Conservation (phyloP, 164 flowering plant genomes). For the Stephania japonica region DNA sequence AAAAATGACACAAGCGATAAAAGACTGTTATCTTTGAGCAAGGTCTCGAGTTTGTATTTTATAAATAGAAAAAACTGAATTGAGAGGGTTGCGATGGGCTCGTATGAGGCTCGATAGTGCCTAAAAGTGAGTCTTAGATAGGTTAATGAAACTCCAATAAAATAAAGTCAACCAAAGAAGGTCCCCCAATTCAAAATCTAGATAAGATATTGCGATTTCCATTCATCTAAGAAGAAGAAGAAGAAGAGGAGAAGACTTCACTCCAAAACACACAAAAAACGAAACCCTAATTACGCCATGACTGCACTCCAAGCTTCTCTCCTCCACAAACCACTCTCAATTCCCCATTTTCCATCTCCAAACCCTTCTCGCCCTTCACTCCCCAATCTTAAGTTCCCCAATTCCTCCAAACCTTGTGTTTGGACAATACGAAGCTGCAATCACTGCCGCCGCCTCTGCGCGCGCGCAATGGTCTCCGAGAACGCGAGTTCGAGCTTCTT, state of each 20-base stretch:
- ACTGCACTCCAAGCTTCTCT: slow-evolving; percentile 62
- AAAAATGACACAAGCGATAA: not conserved
- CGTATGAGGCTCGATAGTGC: too few species aligned
- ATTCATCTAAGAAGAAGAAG: slow-evolving; percentile 6
- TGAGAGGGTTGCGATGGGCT: too few species aligned
- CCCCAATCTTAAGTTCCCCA: slow-evolving; percentile 2
- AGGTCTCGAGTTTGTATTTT: too few species aligned
- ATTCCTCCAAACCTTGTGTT: too few species aligned
- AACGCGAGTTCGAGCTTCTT: slow-evolving; percentile 68
- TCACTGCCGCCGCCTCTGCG: slow-evolving; percentile 66
- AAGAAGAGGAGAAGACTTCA: not conserved
- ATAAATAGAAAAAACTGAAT: too few species aligned
- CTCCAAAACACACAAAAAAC: not conserved
- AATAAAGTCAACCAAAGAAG: not conserved
- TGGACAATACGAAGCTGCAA: slow-evolving; percentile 74
- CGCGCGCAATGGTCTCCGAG: too few species aligned
- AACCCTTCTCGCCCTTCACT: slow-evolving; percentile 3
- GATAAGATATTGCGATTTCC: not conserved
- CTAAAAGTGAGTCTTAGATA: too few species aligned
- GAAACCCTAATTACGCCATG: slow-evolving; percentile 35
- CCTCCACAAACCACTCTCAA: slow-evolving; percentile 28
- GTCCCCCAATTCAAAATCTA: not conserved
- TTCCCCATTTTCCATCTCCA: slow-evolving; percentile 16
- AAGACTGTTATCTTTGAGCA: too few species aligned
- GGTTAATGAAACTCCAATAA: not conserved